phyloP scores from a whole-genome alignment of 2,329 filamentous ascomycete species.

The Capronia epimyces region DNA sequence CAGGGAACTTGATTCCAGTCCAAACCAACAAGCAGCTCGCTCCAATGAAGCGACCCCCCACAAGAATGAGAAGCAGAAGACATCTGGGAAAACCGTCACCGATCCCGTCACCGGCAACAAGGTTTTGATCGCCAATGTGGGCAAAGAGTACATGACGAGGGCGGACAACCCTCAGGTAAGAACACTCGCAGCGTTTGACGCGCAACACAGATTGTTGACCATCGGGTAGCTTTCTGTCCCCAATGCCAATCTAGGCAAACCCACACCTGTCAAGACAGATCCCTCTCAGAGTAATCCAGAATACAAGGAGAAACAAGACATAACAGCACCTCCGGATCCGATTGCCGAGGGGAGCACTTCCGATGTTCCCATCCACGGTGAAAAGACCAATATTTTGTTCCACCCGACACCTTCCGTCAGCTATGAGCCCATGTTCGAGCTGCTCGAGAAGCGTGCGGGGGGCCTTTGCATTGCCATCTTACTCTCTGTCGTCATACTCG shows the following conservation, averaged over 20 bases:
- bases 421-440: slow-evolving; percentile 80
- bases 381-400: slow-evolving; percentile 94
- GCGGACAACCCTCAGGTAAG: slow-evolving; percentile 66
- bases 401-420: slow-evolving; percentile 87
- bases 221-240: slow-evolving; percentile 65
- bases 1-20: slow-evolving; percentile 58
- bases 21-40: slow-evolving; percentile 34
- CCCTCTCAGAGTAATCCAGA: slow-evolving; percentile 67
- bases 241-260: slow-evolving; percentile 77
- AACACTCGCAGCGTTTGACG: background rate
- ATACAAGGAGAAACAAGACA: slow-evolving; percentile 79
- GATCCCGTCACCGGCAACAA: slow-evolving; percentile 85
- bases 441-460: slow-evolving; percentile 69
- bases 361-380: slow-evolving; percentile 90
- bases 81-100: slow-evolving; percentile 59
- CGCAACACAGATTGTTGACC: slow-evolving; percentile 4
- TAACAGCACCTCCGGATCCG: slow-evolving; percentile 85
- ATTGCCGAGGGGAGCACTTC: slow-evolving; percentile 75
- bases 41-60: slow-evolving; percentile 42
- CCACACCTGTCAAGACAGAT: slow-evolving; percentile 61
- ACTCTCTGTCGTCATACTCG: slow-evolving; percentile 66
- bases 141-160: slow-evolving; percentile 62
- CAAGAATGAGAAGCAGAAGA: slow-evolving; percentile 42
- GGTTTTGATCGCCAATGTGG: slow-evolving; percentile 77
- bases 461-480: slow-evolving; percentile 66